phyloP scores from a whole-genome alignment of 176 grass and related monocot species.

The Triticum monococcum region DNA sequence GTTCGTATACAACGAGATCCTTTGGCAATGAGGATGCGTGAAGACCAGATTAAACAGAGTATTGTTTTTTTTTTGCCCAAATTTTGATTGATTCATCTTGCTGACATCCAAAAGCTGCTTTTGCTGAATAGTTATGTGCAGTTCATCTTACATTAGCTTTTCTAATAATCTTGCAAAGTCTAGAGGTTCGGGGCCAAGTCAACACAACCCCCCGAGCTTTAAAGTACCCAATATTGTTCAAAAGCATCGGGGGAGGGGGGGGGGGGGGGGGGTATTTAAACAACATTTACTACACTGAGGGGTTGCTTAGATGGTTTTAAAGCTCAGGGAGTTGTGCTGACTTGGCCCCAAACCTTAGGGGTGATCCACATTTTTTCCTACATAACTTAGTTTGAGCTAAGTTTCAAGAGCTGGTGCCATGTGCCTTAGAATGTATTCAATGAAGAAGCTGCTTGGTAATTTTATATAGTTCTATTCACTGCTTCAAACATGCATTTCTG shows the following conservation, averaged over 20 bases:
- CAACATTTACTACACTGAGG: too few relatives aligned
- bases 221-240: too few relatives aligned
- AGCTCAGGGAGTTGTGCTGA: neutral
- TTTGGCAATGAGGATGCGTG: slow-evolving; percentile 84
- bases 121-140: slow-evolving; percentile 11
- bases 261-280: too few relatives aligned
- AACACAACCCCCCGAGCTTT: neutral
- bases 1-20: slow-evolving; percentile 73
- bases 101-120: neutral
- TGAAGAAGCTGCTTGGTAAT: neutral
- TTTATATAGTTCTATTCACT: neutral
- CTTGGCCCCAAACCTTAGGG: neutral
- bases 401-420: neutral
- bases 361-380: neutral
- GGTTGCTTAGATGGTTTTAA: neutral
- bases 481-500: slow-evolving; percentile 7
- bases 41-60: slow-evolving; percentile 94
- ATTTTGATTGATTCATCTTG: neutral
- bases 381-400: slow-evolving; percentile 17
- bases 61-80: slow-evolving; percentile 30
- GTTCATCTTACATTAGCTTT: neutral
- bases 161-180: neutral
- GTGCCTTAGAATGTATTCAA: neutral
- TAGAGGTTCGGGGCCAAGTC: neutral
- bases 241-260: neutral